phyloP scores from a whole-genome alignment of 192 early-diverging fungal species.

The Thamnidium elegans region DNA sequence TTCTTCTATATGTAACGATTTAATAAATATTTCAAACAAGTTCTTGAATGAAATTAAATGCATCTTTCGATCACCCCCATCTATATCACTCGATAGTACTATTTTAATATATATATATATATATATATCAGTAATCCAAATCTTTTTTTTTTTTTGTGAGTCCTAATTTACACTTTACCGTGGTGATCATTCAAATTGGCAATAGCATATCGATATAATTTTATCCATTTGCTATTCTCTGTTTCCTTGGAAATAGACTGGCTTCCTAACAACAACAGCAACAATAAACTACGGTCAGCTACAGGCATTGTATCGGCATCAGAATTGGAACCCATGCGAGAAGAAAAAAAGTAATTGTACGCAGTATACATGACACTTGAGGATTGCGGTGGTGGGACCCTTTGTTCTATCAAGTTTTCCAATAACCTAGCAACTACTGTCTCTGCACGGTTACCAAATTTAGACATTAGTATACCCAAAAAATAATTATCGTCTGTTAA shows the following conservation, averaged over 20 bases:
- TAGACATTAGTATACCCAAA: conserved; percentile 58
- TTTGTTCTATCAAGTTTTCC: conserved; percentile 53
- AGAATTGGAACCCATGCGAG: conserved; percentile 38
- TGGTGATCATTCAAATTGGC: conserved; percentile 27
- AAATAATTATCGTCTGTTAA: conserved; percentile 56
- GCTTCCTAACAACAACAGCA: conserved; percentile 54
- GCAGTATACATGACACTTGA: conserved; percentile 62
- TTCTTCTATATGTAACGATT: conserved; percentile 54
- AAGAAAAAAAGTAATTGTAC: conserved; percentile 63
- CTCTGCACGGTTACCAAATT: conserved; percentile 59
- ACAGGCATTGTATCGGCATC: conserved; percentile 53
- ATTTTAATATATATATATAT: not conserved
- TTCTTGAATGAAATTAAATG: conserved; percentile 33
- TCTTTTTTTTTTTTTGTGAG: too few relatives aligned
- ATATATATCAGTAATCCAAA: not conserved
- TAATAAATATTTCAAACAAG: conserved; percentile 36
- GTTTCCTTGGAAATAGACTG: not conserved
- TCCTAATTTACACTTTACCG: conserved; percentile 1
- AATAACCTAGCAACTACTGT: conserved; percentile 53
- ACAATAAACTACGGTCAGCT: conserved; percentile 58
- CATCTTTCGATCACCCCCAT: conserved; percentile 7
- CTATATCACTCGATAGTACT: conserved; percentile 18
- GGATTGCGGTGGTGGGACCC: conserved; percentile 38
- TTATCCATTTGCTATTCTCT: conserved; percentile 10
- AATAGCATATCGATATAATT: conserved; percentile 25